Conservation (phyloP, 2,329 filamentous ascomycete species). For the Trichoderma brevicompactum region DNA sequence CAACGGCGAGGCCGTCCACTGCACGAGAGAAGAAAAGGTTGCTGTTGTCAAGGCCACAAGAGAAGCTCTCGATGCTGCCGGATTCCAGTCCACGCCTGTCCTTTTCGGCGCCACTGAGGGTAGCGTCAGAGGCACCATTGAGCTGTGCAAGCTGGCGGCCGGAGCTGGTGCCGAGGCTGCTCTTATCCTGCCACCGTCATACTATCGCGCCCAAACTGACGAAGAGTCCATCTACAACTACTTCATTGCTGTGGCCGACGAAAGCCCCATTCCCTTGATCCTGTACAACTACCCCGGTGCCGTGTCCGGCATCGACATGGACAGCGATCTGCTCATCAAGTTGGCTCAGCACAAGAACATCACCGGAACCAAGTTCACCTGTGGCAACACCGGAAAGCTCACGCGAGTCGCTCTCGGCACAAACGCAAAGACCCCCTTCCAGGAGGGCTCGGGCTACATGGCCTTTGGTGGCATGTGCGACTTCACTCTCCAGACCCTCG, state of each 20-base stretch:
- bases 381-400: constrained; percentile 86
- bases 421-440: constrained; percentile 68
- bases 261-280: constrained; percentile 75
- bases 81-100: constrained; percentile 75
- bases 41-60: constrained; percentile 77
- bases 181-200: constrained; percentile 78
- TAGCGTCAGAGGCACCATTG: constrained; percentile 79
- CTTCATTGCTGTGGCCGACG: constrained; percentile 75
- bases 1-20: constrained; percentile 87
- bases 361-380: constrained; percentile 88
- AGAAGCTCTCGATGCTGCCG: constrained; percentile 79
- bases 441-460: constrained; percentile 71
- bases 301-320: constrained; percentile 85
- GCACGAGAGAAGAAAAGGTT: constrained; percentile 76
- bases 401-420: constrained; percentile 77
- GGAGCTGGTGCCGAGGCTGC: constrained; percentile 78
- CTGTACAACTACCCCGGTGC: constrained; percentile 92
- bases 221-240: constrained; percentile 74
- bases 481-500: constrained; percentile 81
- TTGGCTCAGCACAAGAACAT: constrained; percentile 83
- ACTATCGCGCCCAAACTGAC: constrained; percentile 78
- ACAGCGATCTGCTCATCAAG: constrained; percentile 82
- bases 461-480: constrained; percentile 88
- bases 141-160: constrained; percentile 69
- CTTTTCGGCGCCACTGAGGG: constrained; percentile 83